phyloP scores from a whole-genome alignment of 164 flowering plant genomes.

The Piper betle region DNA sequence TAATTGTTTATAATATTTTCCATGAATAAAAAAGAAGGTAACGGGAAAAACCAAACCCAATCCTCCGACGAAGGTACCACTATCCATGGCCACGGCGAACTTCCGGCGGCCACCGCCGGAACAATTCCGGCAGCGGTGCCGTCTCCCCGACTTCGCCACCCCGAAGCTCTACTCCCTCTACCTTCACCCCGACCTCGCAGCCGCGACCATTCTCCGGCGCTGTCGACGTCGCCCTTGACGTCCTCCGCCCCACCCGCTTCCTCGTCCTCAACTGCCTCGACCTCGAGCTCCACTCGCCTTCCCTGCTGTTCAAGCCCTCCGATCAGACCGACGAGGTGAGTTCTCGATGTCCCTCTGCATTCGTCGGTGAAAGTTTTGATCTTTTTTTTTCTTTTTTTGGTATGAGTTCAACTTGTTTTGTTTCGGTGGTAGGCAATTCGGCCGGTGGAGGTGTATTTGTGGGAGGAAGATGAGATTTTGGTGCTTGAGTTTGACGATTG shows the following conservation, averaged over 20 bases:
- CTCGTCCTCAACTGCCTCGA: slow-evolving; percentile 58
- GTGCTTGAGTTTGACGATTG: slow-evolving; percentile 31
- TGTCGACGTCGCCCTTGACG: slow-evolving; percentile 25
- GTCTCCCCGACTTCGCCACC: slow-evolving; percentile 45
- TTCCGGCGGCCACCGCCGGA: no score
- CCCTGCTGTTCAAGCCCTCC: slow-evolving; percentile 17
- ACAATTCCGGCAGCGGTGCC: slow-evolving; percentile 40
- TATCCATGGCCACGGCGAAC: no score
- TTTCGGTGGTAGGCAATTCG: slow-evolving; percentile 1
- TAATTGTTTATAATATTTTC: no score
- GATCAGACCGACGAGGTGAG: neutral
- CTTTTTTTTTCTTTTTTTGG: neutral
- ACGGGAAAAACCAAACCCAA: no score
- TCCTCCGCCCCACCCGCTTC: slow-evolving; percentile 33
- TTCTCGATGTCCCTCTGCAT: no score
- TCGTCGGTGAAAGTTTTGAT: slow-evolving; percentile 2
- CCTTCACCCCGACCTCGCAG: slow-evolving; percentile 39
- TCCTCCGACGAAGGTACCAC: no score
- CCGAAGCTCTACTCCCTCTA: slow-evolving; percentile 50
- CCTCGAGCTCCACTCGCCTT: slow-evolving; percentile 17
- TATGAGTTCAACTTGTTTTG: neutral
- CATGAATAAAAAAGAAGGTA: no score
- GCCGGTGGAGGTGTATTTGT: slow-evolving; percentile 24
- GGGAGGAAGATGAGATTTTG: slow-evolving; percentile 44
- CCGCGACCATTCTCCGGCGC: slow-evolving; percentile 46